Evolutionary conservation across 257 asterid species (phyloP).

Genomic region (Solanum tarijense): DNA sequence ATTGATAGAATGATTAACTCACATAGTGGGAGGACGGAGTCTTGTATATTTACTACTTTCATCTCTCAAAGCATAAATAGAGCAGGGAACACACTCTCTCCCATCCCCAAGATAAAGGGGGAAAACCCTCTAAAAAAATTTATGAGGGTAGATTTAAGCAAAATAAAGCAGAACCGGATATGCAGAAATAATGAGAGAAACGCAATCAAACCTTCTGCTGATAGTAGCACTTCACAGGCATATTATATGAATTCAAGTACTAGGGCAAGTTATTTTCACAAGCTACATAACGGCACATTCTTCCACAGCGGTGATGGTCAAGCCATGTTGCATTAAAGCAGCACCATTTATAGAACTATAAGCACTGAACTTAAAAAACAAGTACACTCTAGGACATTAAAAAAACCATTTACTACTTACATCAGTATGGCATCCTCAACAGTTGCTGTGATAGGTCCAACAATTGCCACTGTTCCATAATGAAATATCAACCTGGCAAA

Average conservation of each 20-base stretch:
- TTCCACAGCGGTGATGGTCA: not conserved
- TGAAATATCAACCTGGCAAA: conserved; percentile 64
- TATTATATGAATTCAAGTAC: not conserved
- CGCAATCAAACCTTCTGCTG: not conserved
- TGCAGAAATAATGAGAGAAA: not conserved
- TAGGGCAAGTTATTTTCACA: not conserved
- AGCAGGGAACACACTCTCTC: not conserved
- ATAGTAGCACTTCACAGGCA: not conserved
- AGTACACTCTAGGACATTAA: not conserved
- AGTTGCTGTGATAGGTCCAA: conserved; percentile 78
- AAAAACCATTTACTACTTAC: conserved; percentile 40
- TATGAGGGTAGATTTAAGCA: not conserved
- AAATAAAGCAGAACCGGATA: not conserved
- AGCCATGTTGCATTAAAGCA: not conserved
- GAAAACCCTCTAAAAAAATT: not conserved
- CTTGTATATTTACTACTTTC: not conserved
- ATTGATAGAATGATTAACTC: not conserved
- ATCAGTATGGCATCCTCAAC: conserved; percentile 90
- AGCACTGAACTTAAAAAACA: not conserved
- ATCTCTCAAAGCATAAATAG: not conserved
- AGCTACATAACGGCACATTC: not conserved
- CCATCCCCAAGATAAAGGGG: not conserved
- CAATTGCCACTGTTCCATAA: conserved; percentile 81
- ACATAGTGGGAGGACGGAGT: not conserved
- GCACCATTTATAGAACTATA: not conserved